Base-by-base conservation (phyloP, 2,329 filamentous ascomycete species). In the Dactylellina haptotyla region DNA sequence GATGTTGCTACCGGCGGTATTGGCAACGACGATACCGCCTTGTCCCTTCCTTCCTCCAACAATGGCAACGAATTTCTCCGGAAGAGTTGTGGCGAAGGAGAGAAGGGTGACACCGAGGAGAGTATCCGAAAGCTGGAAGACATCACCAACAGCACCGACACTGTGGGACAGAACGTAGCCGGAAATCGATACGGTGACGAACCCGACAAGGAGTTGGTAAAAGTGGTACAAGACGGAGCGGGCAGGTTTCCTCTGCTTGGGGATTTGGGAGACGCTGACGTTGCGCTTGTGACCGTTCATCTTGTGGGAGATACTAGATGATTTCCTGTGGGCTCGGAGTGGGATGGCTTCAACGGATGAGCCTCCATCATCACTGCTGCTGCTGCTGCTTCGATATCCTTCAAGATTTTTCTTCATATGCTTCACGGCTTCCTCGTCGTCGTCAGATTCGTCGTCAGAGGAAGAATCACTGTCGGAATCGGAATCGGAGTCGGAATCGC, bases 1-100 rank as follows among this genome's bases (percentile, higher is more conserved):
- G 32, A 86, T 84, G 67, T 86, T 86, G 74, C 84, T 85, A 3
- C 84, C 85, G 0, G 82, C 84, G 2, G 84, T 85, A 46, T 84
- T 85, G 0, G 84, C 85, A 4, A 84, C 83, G 6, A 87, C 77
- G 50, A 87, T 84, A 1, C 84, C 84, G 1, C 78, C 77, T 16
- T 85, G 82, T 3, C 83, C 84, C 12, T 82, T 81, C 9, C 76
- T 79, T 14, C 84, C 83, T 69, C 84, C 84, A 23, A 86, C 73
- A 2, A 85, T 79, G 0, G 85, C 82, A 50, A 86, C 76, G 39
- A 86, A 80, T 75, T 86, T 86, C 75, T 86, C 84, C 0, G 85
- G 85, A 1, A 87, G 78, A 0, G 84, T 86, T 0, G 84, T 87
- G 3, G 84, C 84, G 73, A 87, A 80, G 0, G 84, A 81, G 37